Evolutionary conservation across 169 alveolate genomes (phyloP), one percentile per base, ranked within the genome.

Genomic region (Theileria orientalis): DNA sequence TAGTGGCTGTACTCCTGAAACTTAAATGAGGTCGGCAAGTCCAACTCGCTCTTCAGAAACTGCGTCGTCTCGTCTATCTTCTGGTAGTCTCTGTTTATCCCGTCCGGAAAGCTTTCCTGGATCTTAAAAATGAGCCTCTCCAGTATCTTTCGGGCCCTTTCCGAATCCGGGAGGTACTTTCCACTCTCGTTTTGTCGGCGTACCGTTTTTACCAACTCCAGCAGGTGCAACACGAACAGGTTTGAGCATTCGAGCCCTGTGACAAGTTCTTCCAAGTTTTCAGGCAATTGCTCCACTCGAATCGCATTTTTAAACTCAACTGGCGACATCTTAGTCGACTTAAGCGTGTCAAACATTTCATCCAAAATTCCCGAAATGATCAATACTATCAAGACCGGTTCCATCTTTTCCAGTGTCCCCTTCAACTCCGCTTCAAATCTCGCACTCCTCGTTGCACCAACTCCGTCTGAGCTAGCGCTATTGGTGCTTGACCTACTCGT

Each of bases 361-460:
- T 33, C 21, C 33, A 57, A n/a, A 23, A 27, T 16, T 32, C 46
- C 46, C 21, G 41, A 30, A 30, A 57, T 57, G 19, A 33, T 57
- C 67, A 57, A 57, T 16, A 57, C 67, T 32, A 57, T 11, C 49
- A 57, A 35, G 3, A 57, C 46, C n/a, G 61, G 67, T 35, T 57
- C 67, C n/a, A 57, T 3, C 21, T 57, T 57, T 57, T 35, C 67
- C 49, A 57, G 33, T 23, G 67, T 57, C 14, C 30, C 30, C 14
- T 27, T 47, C 21, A 47, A 47, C 14, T 47, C 57, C 57, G 16
- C 21, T 9, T 47, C 57, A 11, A n/a, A 47, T 57, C 19, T 57
- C 67, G 14, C 42, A 44, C 16, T 44, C 16, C 14, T 44, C 52
- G 16, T 14, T 44, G n/a, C n/a, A n/a, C n/a, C n/a, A n/a, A n/a